Evolutionary conservation across 495 filamentous ascomycete genomes (phyloP), one percentile per base, ranked within the genome.

Genomic region (Trichoderma reesei): DNA sequence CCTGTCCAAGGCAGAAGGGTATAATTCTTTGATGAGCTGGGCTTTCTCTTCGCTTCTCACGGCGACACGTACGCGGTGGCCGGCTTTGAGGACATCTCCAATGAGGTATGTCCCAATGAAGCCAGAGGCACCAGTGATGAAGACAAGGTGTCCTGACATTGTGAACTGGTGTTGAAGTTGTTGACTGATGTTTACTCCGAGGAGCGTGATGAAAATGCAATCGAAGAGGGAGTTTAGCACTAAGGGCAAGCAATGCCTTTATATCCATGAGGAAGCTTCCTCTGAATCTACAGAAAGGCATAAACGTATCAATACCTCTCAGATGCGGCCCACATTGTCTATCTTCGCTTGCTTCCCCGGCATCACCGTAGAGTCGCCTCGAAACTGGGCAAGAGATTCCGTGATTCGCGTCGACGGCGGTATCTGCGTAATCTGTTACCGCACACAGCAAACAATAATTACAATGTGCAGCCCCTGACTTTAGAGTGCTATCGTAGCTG

Each of bases 21-120:
- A 56, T 10, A 56, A n/a, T 8, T 56, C 51, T 20, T 56, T 56
- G 26, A 56, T 56, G 2, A 14, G 5, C 14, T 56, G 51, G 26
- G 1, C 8, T 34, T 56, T 56, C 20, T 14, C 51, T 7, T 34
- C 20, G 11, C 51, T 56, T 56, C 51, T 56, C 3, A 56, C 31
- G 6, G 51, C 51, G 1, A 33, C 51, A 10, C 51, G 51, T 9
- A 56, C 20, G 16, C 51, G 51, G 51, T 56, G 31, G 31, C 51
- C 51, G 51, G 51, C 51, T 13, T 56, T 56, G 26, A 56, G 51
- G 31, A 56, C 51, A 56, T 56, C 51, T 33, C 51, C 51, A 14
- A 56, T 56, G 5, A 56, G 51, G 31, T 56, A 26, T 16, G 51
- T 56, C 34, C 51, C 51, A 16, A 56, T 56, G 51, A 13, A 56